Conservation (phyloP, 169 alveolate genomes). For the Plasmodium inui region DNA sequence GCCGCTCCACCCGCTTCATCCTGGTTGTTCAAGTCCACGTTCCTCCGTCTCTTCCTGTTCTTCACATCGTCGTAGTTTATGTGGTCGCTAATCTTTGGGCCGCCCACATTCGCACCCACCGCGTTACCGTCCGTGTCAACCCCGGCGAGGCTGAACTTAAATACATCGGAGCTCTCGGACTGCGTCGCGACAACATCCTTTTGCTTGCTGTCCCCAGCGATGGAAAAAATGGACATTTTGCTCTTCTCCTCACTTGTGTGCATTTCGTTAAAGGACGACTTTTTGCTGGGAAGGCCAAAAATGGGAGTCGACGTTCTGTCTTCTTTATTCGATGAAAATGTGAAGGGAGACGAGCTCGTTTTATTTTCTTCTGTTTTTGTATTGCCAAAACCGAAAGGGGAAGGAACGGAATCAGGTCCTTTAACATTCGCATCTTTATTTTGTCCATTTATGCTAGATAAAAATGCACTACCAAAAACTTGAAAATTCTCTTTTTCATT, state of each 20-base stretch:
- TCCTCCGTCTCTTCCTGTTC: conserved; percentile 59
- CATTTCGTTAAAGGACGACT: neutral
- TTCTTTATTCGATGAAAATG: neutral
- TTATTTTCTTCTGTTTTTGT: neutral
- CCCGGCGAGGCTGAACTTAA: neutral
- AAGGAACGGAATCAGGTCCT: neutral
- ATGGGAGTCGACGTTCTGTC: neutral
- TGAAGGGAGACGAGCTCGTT: neutral
- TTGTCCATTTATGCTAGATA: neutral
- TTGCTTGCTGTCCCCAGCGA: neutral
- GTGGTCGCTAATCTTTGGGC: neutral
- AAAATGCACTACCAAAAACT: conserved; percentile 8
- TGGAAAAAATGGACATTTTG: neutral
- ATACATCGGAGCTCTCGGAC: neutral
- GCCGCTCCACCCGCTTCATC: neutral
- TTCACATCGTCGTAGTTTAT: conserved; percentile 66
- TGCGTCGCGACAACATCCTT: neutral
- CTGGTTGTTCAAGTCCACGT: conserved; percentile 23
- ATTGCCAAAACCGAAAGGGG: neutral
- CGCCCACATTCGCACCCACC: neutral
- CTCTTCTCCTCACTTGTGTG: conserved; percentile 9
- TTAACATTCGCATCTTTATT: neutral
- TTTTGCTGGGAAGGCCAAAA: neutral
- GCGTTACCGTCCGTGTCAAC: neutral
- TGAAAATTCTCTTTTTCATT: neutral